Evolutionary conservation across 78 protist genomes (phyloP), one percentile per base, ranked within the genome.

Genomic region (Corallochytrium limacisporum): DNA sequence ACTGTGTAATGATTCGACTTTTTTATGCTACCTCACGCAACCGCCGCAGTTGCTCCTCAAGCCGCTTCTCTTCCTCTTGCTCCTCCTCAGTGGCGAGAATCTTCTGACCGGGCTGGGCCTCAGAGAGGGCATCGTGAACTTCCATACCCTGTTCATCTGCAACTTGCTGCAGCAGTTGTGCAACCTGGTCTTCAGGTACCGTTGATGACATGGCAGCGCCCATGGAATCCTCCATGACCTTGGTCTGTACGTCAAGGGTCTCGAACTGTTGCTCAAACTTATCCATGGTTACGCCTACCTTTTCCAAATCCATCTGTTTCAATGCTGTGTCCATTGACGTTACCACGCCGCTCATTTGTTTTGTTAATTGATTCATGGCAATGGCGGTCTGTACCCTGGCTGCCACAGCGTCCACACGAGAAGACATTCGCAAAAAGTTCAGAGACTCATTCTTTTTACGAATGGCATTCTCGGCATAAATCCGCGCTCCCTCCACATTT

Each of bases 391-490:
- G 91, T 0, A 93, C 66, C 22, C 95, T 74, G n/a, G 85, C 56
- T 13, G 98, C 90, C 6, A 92, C 95, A 13, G 94, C 98, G 37
- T 93, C 98, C n/a, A 93, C 18, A 16, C 98, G 69, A 0, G 84
- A 48, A 26, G 88, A 31, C 60, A 93, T 83, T 9, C 90, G 36
- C 43, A 92, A 60, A 32, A 82, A 86, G 63, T 92, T 93, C 38
- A 86, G 50, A 8, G 81, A 18, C 55, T 90, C 89, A 39, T 82
- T 84, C 82, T 91, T 83, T 38, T 89, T 77, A 7, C 98, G 71
- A 46, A 93, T 93, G 13, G 95, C 88, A 61, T 92, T 93, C 67
- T 93, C 92, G 18, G 97, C 95, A 61, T 88, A 86, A 22, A 92
- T 93, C 13, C 94, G 77, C 0, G 98, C 97, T 7, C 91, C 91